phyloP scores from a whole-genome alignment of 2,329 filamentous ascomycete species.

The Lomentospora prolificans region DNA sequence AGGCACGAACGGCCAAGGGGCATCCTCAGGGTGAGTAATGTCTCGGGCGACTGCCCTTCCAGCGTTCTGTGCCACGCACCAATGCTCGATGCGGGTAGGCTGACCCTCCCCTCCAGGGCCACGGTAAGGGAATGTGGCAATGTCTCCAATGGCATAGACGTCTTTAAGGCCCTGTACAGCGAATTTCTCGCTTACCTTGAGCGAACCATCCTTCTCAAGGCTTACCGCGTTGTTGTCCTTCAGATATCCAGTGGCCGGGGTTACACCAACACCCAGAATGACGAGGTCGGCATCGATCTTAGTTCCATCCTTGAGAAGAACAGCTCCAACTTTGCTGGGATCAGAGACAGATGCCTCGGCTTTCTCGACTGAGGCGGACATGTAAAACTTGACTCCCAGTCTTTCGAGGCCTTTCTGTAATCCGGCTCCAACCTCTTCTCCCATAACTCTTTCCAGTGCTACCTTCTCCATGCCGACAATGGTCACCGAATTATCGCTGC shows the following conservation, averaged over 20 bases:
- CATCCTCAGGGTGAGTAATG: conserved; percentile 54
- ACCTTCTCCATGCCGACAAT: conserved; percentile 82
- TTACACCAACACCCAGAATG: conserved; percentile 82
- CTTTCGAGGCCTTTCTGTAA: conserved; percentile 73
- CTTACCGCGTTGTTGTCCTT: conserved; percentile 58
- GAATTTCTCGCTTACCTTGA: conserved; percentile 73
- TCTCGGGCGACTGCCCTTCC: conserved; percentile 70
- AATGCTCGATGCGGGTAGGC: conserved; percentile 83
- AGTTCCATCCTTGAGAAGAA: conserved; percentile 79
- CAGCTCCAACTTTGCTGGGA: conserved; percentile 63
- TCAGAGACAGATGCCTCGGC: conserved; percentile 62
- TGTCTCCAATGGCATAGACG: conserved; percentile 90
- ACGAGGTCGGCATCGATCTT: conserved; percentile 79
- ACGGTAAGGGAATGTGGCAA: conserved; percentile 88
- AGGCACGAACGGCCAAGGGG: conserved; percentile 59
- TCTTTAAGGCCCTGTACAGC: conserved; percentile 65
- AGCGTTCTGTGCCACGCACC: conserved; percentile 94
- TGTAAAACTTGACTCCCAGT: conserved; percentile 80
- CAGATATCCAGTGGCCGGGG: conserved; percentile 76
- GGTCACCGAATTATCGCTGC: conserved; percentile 71
- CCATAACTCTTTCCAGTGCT: conserved; percentile 80
- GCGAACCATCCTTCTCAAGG: conserved; percentile 75
- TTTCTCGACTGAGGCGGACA: conserved; percentile 73
- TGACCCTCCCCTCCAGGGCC: conserved; percentile 73
- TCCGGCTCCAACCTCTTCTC: conserved; percentile 67